Conservation (phyloP, 2,329 filamentous ascomycete species). For the Remersonia thermophila region DNA sequence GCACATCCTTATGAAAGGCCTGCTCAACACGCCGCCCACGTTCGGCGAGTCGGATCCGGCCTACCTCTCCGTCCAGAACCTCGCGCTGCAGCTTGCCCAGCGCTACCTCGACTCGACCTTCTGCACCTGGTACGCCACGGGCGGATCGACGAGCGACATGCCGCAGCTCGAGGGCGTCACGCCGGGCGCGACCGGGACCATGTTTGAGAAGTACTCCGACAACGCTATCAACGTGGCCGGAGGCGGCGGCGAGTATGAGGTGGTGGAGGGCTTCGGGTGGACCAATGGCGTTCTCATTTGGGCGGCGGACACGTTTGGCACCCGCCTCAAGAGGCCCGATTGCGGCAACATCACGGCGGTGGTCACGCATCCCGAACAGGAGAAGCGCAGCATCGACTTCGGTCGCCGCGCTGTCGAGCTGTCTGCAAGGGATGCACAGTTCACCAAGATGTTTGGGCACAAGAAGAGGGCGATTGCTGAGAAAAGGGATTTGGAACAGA, state of each 20-base stretch:
- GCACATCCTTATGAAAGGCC: constrained; percentile 50
- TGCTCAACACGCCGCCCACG: constrained; percentile 46
- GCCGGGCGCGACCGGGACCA: constrained; percentile 38
- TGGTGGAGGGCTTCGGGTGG: constrained; percentile 61
- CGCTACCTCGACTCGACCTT: constrained; percentile 56
- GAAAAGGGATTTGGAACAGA: too few species aligned
- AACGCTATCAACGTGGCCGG: constrained; percentile 48
- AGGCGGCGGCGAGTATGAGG: constrained; percentile 54
- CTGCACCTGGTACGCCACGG: constrained; percentile 58
- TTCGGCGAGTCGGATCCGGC: constrained; percentile 40
- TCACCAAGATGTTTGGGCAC: constrained; percentile 37
- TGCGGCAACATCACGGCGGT: constrained; percentile 39
- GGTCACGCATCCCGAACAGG: constrained; percentile 18
- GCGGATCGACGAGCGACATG: constrained; percentile 43
- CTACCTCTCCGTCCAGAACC: constrained; percentile 39
- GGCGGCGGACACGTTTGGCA: constrained; percentile 49
- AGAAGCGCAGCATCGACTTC: constrained; percentile 17
- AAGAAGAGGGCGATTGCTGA: too few species aligned
- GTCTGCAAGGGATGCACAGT: constrained; percentile 31
- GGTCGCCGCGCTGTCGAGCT: constrained; percentile 33
- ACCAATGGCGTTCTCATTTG: constrained; percentile 57
- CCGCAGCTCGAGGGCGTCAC: constrained; percentile 37
- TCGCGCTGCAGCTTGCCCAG: constrained; percentile 48
- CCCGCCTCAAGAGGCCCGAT: constrained; percentile 18
- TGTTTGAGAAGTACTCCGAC: constrained; percentile 60